Conservation (phyloP, 306 rosid genomes). For the Malus asiatica region DNA sequence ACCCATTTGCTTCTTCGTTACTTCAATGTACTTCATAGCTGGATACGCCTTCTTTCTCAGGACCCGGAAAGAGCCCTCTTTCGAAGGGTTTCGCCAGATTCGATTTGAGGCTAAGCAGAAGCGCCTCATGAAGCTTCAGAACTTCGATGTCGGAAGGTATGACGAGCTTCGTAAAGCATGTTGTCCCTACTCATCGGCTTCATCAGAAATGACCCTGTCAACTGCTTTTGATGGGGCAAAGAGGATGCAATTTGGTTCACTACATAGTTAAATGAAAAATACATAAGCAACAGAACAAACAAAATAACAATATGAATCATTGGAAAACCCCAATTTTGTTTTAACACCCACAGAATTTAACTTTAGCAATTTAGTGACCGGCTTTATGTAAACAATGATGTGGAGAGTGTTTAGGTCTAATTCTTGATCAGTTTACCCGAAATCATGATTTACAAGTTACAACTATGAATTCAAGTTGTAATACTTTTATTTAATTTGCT, state of each 20-base stretch:
- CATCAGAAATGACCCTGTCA: not conserved
- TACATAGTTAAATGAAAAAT: not conserved
- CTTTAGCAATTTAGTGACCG: conserved; percentile 1
- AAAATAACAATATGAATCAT: not conserved
- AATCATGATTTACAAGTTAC: not conserved
- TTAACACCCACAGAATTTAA: not conserved
- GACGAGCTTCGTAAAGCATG: conserved; percentile 40
- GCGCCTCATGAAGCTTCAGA: conserved; percentile 47
- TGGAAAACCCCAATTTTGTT: conserved; percentile 2
- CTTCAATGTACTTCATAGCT: conserved; percentile 63
- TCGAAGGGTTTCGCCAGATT: conserved; percentile 57
- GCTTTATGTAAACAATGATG: conserved; percentile 6
- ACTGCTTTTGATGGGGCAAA: conserved; percentile 3
- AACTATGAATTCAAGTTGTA: not conserved
- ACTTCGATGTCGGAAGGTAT: conserved; percentile 51
- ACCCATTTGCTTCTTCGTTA: conserved; percentile 73
- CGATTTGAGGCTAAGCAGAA: conserved; percentile 57
- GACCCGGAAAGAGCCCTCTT: conserved; percentile 67
- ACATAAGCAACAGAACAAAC: not conserved
- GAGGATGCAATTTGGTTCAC: conserved; percentile 11
- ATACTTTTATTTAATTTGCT: too few species aligned
- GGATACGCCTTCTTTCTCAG: conserved; percentile 64
- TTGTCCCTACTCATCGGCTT: conserved; percentile 1
- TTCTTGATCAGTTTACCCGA: not conserved
- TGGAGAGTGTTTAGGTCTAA: conserved; percentile 2